Base-by-base conservation (phyloP, 495 filamentous ascomycete genomes). In the Parathielavia appendiculata region DNA sequence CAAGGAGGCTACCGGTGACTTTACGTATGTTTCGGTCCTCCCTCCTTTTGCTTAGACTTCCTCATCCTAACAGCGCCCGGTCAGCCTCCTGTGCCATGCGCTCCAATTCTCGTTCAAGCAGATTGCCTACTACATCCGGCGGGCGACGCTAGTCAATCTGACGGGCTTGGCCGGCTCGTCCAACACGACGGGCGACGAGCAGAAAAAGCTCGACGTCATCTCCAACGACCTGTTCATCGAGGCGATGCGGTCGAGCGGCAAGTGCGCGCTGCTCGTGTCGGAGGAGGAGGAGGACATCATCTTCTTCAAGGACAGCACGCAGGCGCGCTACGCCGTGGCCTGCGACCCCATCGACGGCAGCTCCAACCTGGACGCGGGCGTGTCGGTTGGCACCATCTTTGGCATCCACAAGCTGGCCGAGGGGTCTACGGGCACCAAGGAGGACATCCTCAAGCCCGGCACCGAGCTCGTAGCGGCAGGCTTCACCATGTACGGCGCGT, bases 401-500 rank as follows among this genome's bases (percentile, higher is more conserved):
- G 91, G 87, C 63, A 85, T 98, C 69, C 93, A 90, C 80, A 90
- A 89, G 73, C 83, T 98, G 11, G 81, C 84, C 57, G 81, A 88
- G 2, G 79, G 83, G 55, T 88, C 87, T 4, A 75, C 71, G 16
- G 85, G 87, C 46, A 84, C 81, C 22, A 86, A 89, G 53, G 84
- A 95, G 70, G 90, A 96, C 71, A 79, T 97, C 41, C 82, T 96
- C 55, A 84, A 83, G 71, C 89, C 95, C 1, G 93, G 95, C 39
- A 90, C 89, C 2, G 90, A 95, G 72, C 83, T 97, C 34, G 85
- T 97, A 32, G 93, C 95, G 20, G 86, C 89, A 5, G 93, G 93
- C 2, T 98, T 98, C 79, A 98, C 93, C 72, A 98, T 98, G 93
- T 98, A 98, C 74, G 93, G 93, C 67, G 93, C 93, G 63, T 96